Evolutionary conservation across 768 basidiomycete species (phyloP).

Genomic region (Favolaschia claudopus): DNA sequence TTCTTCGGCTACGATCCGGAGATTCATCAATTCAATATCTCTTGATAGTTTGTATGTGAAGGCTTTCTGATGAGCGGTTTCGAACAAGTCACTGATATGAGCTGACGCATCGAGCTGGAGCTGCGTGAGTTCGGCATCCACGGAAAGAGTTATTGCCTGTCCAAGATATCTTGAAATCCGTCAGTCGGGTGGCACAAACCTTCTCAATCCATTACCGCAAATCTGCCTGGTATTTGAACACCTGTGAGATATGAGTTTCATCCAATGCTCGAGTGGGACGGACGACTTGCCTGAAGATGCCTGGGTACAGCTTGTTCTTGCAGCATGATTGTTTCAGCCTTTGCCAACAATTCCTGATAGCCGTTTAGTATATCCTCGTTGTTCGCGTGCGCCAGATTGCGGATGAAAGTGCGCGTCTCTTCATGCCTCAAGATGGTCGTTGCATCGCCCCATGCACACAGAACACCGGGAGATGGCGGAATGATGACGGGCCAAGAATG

Average conservation of each 20-base stretch:
- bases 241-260: background rate
- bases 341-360: conserved; percentile 13
- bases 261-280: background rate
- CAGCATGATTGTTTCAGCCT: conserved; percentile 22
- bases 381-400: conserved; percentile 6
- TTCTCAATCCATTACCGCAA: no score
- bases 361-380: conserved; percentile 10
- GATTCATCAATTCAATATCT: conserved; percentile 21
- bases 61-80: conserved; percentile 15
- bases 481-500: conserved; percentile 23
- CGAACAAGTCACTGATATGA: conserved; percentile 17
- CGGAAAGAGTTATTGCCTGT: conserved; percentile 1
- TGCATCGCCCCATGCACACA: conserved; percentile 26
- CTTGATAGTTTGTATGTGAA: conserved; percentile 19
- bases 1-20: conserved; percentile 20
- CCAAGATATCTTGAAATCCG: no score
- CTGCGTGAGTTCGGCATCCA: conserved; percentile 2
- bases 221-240: conserved; percentile 24
- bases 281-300: conserved; percentile 7
- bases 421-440: conserved; percentile 24
- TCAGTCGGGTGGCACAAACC: no score
- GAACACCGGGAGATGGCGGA: conserved; percentile 23
- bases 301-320: conserved; percentile 18
- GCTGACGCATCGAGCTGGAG: conserved; percentile 10
- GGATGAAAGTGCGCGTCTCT: conserved; percentile 17